Evolutionary conservation across 352 stramenopile species (phyloP), one percentile per base, ranked within the genome.

Genomic region (Phytopythium chamaehyphon): DNA sequence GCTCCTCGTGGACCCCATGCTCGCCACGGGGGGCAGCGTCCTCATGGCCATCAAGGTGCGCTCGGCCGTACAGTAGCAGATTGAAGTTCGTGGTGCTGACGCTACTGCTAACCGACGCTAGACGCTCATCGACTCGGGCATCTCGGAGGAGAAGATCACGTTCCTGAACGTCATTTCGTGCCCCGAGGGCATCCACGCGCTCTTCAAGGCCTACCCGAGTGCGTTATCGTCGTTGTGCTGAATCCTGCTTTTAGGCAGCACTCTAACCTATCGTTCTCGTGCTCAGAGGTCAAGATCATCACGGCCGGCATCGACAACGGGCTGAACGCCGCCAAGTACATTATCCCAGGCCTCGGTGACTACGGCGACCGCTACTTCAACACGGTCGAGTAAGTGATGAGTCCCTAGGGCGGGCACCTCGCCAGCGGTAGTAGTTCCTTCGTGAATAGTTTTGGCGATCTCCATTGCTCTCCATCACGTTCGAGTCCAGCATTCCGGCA

Each of bases 1-100:
- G 15, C 60, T 99, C n/a, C 63, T 99, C 11, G 96, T 97, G 46
- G 95, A 99, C 76, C 95, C 96, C 16, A 99, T 99, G 96, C 73
- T 98, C 35, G 96, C 89, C 2, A 98, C 93, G 0, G 81, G 77
- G 40, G 80, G 93, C 28, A 97, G 83, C 43, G 91, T 95, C 36
- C 72, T 86, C 38, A 86, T 89, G 62, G 95, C 95, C 38, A 93
- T 99, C 51, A 82, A 97, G 59, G 78, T 92, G 50, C 47, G 54
- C 40, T 31, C n/a, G n/a, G n/a, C n/a, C n/a, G n/a, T n/a, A n/a
- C n/a, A n/a, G n/a, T n/a, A n/a, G n/a, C n/a, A n/a, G n/a, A n/a
- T n/a, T n/a, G n/a, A n/a, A n/a, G n/a, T n/a, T n/a, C n/a, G n/a
- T n/a, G n/a, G n/a, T n/a, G 28, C 9, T 33, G 28, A 33, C 28